A percentile compares a stretch with the other conserved stretches of the same genome.
phyloP scores from a whole-genome alignment of 2,329 filamentous ascomycete species.

The Cercospora janseana region DNA sequence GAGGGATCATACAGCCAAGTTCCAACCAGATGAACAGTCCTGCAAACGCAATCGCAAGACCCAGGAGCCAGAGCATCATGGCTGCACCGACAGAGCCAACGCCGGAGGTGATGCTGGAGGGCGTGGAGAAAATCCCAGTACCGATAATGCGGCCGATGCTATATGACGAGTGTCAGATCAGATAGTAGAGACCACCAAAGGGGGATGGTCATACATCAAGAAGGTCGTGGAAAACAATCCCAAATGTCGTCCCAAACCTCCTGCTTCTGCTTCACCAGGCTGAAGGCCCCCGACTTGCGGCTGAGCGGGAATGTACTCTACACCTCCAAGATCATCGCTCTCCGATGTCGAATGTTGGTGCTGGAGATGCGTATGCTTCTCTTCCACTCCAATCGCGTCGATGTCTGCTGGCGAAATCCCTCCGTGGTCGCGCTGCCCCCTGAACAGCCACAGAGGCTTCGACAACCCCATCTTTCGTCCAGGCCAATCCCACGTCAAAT shows the following conservation, averaged over 20 bases:
- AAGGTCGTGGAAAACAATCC: slow-evolving; percentile 22
- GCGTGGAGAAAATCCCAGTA: slow-evolving; percentile 20
- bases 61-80: slow-evolving; percentile 64
- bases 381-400: background rate
- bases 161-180: background rate
- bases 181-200: background rate
- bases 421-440: no score
- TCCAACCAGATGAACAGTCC: slow-evolving; percentile 62
- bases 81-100: slow-evolving; percentile 62
- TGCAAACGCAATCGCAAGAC: slow-evolving; percentile 57
- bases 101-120: slow-evolving; percentile 12
- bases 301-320: background rate
- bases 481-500: no score
- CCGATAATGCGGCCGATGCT: slow-evolving; percentile 21
- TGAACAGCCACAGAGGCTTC: no score
- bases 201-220: slow-evolving; percentile 7
- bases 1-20: slow-evolving; percentile 62
- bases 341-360: background rate
- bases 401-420: background rate
- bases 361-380: background rate
- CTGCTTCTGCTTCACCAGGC: slow-evolving; percentile 16
- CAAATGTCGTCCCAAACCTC: slow-evolving; percentile 20
- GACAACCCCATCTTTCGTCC: no score
- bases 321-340: background rate
- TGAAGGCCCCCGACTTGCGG: slow-evolving; percentile 10